A percentile compares a stretch with the other conserved stretches of the same genome.
These are phyloP conservation scores for Exophiala alcalophila DNA, from an alignment of 2,329 filamentous ascomycete genomes.

Conservation along the genomic window DNA sequence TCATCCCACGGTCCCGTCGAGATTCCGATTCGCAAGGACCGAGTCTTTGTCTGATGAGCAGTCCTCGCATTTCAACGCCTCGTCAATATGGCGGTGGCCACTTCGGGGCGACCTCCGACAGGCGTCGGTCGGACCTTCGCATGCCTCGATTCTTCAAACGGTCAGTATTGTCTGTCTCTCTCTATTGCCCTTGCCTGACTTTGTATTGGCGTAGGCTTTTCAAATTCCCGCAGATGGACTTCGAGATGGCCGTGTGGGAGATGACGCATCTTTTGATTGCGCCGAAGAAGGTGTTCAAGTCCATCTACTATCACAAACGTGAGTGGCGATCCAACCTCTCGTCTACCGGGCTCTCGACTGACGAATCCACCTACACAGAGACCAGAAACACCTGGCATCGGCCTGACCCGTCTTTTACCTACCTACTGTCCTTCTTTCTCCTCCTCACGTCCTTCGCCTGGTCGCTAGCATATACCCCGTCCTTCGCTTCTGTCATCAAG, in stretches of 20 bases:
- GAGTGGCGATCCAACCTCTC: slow-evolving; percentile 33
- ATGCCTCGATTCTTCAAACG: slow-evolving; percentile 67
- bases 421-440: slow-evolving; percentile 66
- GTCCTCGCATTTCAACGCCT: slow-evolving; percentile 59
- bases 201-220: slow-evolving; percentile 50
- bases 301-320: slow-evolving; percentile 65
- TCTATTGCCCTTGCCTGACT: slow-evolving; percentile 13
- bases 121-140: slow-evolving; percentile 52
- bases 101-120: slow-evolving; percentile 53
- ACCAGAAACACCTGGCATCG: slow-evolving; percentile 69
- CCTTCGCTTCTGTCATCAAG: slow-evolving; percentile 46
- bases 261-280: slow-evolving; percentile 67
- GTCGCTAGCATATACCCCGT: slow-evolving; percentile 56
- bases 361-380: slow-evolving; percentile 43
- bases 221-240: slow-evolving; percentile 73
- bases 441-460: slow-evolving; percentile 54
- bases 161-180: slow-evolving; percentile 32
- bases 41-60: slow-evolving; percentile 36
- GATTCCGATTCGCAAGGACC: too few species aligned
- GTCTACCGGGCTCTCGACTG: slow-evolving; percentile 18
- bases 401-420: slow-evolving; percentile 67
- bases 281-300: slow-evolving; percentile 68
- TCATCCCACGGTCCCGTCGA: too few species aligned
- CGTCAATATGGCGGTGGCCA: slow-evolving; percentile 52
- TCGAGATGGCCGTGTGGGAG: slow-evolving; percentile 71